phyloP scores from a whole-genome alignment of 2,329 filamentous ascomycete genomes.

The Exserohilum rostratum region DNA sequence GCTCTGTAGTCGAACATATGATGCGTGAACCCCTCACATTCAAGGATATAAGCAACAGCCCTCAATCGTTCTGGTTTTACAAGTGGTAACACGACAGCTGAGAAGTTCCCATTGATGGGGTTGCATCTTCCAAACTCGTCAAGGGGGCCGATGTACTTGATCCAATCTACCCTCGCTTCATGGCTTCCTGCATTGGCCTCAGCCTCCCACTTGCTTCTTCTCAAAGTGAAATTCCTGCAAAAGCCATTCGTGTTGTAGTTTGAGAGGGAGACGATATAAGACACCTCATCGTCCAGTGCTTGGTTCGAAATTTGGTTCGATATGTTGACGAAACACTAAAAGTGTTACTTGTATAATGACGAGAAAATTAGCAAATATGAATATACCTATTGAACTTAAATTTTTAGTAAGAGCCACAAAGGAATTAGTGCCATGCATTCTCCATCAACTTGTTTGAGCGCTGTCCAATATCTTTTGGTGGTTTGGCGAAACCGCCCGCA shows the following conservation, averaged over 20 bases:
- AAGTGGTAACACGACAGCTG: background rate
- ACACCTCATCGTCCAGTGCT: background rate
- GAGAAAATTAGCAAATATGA: too few species aligned
- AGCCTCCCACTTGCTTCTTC: background rate
- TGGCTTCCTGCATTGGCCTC: conserved; percentile 1
- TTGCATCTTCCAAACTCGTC: conserved; percentile 1
- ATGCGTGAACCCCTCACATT: background rate
- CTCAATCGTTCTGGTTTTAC: background rate
- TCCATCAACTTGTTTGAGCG: too few species aligned
- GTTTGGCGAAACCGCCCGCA: too few species aligned
- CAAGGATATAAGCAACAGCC: background rate
- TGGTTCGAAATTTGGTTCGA: background rate
- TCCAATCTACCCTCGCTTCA: conserved; percentile 1
- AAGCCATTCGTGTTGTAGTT: background rate
- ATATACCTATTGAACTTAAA: too few species aligned
- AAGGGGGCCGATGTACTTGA: conserved; percentile 1
- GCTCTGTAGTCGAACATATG: background rate
- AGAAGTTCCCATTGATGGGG: conserved; percentile 1
- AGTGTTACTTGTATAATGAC: background rate
- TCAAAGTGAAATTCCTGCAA: background rate
- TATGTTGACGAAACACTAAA: background rate
- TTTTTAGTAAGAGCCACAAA: too few species aligned
- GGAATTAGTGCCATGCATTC: too few species aligned
- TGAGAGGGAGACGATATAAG: background rate
- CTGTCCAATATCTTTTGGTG: too few species aligned